Conservation (phyloP, 2,329 filamentous ascomycete genomes). For the Colletotrichum cereale region DNA sequence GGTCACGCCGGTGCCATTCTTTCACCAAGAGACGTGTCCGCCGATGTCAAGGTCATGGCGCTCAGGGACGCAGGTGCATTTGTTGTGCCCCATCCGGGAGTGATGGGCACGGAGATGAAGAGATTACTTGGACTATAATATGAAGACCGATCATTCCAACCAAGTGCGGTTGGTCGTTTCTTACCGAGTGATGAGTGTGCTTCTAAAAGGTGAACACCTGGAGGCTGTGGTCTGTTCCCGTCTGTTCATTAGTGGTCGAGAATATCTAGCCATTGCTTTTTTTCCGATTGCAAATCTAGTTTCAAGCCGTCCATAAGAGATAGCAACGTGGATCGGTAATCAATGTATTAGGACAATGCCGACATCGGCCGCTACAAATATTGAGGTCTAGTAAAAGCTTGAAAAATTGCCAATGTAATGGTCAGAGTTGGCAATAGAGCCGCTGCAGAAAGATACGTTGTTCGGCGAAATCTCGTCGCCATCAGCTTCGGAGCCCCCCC, state of each 20-base stretch:
- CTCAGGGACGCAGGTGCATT: conserved; percentile 52
- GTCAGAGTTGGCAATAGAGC: not conserved
- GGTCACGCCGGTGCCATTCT: conserved; percentile 78
- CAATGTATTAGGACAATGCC: not conserved
- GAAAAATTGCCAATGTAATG: conserved; percentile 3
- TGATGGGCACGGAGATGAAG: conserved; percentile 53
- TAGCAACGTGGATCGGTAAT: not conserved
- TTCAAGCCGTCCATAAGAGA: not conserved
- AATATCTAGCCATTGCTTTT: not conserved
- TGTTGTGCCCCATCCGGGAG: conserved; percentile 54
- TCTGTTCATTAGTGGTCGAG: not conserved
- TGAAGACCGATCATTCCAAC: not conserved
- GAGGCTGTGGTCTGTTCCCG: too few relatives aligned
- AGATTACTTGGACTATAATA: conserved; percentile 43
- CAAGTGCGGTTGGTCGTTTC: too few relatives aligned
- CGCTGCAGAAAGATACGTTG: not conserved
- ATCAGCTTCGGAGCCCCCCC: not conserved
- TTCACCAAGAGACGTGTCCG: conserved; percentile 48
- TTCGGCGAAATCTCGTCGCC: not conserved
- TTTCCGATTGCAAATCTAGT: too few relatives aligned
- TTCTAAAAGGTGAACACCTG: not conserved
- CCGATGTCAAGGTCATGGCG: conserved; percentile 50
- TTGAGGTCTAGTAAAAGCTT: not conserved
- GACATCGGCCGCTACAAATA: not conserved
- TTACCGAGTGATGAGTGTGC: not conserved